Evolutionary conservation across 208 protist genomes (phyloP).

Genomic region (Porcisia deanei): DNA sequence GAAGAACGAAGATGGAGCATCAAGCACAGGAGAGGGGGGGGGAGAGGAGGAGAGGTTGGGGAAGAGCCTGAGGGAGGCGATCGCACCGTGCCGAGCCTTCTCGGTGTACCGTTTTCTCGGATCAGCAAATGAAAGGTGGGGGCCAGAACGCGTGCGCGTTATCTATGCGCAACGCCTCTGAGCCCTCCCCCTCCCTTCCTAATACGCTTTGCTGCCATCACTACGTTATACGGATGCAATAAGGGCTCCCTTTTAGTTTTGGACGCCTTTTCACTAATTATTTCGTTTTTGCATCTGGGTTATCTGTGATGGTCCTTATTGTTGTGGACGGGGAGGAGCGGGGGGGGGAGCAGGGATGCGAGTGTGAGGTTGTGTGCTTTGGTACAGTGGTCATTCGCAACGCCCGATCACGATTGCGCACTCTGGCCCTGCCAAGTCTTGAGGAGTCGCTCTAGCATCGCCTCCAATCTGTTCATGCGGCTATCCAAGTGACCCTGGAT

Average conservation of each 20-base stretch:
- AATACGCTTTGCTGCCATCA: too few species aligned
- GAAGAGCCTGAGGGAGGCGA: neutral
- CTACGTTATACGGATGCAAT: too few species aligned
- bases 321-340: too few species aligned
- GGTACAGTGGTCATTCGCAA: neutral
- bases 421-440: neutral
- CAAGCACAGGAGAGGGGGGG: conserved; percentile 3
- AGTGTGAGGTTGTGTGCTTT: too few species aligned
- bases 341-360: too few species aligned
- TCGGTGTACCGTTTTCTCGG: neutral
- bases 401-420: neutral
- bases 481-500: conserved; percentile 21
- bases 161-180: too few species aligned
- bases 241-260: neutral
- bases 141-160: neutral
- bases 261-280: neutral
- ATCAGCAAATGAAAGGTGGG: neutral
- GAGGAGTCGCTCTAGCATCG: conserved; percentile 9
- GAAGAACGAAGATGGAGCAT: neutral
- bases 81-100: neutral
- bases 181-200: too few species aligned
- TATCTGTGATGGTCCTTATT: neutral
- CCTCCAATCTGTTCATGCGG: conserved; percentile 24
- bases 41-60: neutral
- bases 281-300: neutral